Percentiles rank a stretch among this genome's conserved stretches.
phyloP scores from a whole-genome alignment of 495 filamentous ascomycete genomes.

The Cairneyella variabilis region DNA sequence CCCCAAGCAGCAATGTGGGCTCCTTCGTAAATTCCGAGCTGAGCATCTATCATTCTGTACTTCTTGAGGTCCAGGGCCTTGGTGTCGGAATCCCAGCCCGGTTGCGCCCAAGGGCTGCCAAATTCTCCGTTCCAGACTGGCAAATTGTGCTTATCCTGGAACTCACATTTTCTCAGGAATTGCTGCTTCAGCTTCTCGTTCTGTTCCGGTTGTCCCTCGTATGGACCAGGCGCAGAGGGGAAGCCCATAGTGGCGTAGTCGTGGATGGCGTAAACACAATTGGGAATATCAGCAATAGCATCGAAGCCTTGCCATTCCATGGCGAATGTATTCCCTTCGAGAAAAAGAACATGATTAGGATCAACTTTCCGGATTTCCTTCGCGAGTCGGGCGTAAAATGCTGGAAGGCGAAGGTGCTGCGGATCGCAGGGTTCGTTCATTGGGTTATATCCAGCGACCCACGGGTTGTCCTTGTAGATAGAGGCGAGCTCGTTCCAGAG shows the following conservation, averaged over 20 bases:
- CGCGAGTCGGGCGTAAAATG: conserved; percentile 53
- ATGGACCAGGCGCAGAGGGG: conserved; percentile 44
- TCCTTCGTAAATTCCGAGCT: conserved; percentile 51
- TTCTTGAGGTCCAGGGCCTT: conserved; percentile 45
- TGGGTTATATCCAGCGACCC: no score
- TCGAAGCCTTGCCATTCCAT: conserved; percentile 43
- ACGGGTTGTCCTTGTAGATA: no score
- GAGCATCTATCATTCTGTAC: conserved; percentile 50
- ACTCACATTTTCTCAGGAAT: conserved; percentile 52
- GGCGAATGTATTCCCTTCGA: conserved; percentile 62
- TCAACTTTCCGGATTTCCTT: conserved; percentile 56
- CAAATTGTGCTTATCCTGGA: conserved; percentile 47
- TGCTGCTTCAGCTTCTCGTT: conserved; percentile 29
- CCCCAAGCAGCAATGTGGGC: conserved; percentile 46
- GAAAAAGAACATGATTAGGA: conserved; percentile 56
- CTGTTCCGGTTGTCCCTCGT: conserved; percentile 43
- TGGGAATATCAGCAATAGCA: conserved; percentile 24
- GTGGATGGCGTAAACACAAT: conserved; percentile 58
- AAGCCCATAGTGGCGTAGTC: conserved; percentile 58
- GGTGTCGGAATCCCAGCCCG: conserved; percentile 32
- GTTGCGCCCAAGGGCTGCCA: conserved; percentile 53
- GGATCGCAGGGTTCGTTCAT: no score
- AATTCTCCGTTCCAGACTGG: conserved; percentile 66
- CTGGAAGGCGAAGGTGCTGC: conserved; percentile 44
- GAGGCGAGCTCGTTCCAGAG: no score